Base-by-base conservation (phyloP, 2,329 filamentous ascomycete genomes). In the Hymenoscyphus albidus region DNA sequence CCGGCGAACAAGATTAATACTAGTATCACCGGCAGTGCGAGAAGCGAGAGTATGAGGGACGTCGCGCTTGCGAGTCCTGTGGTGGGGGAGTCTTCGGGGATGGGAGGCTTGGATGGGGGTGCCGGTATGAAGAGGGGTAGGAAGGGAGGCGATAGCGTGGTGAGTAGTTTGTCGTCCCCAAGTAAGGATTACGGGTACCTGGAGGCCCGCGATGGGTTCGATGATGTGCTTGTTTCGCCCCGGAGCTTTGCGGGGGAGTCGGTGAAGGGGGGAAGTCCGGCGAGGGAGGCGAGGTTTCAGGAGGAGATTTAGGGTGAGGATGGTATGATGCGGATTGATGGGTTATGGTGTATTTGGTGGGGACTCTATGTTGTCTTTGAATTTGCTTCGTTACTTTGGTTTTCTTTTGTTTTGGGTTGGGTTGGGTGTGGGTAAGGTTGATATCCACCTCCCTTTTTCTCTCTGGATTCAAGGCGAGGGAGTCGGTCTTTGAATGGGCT, bases 281-380 rank as follows among this genome's bases (percentile, higher is more conserved):
- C 76, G 4, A 77, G 85, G 62, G 83, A 84, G 67, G 86, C 85
- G 48, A 83, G 79, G 69, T 89, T 89, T 69, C 78, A 78, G 58
- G 86, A 89, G 76, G 82, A 83, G 67, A 80, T 88, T 63, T 80
- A 40, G 44, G n/a, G 44, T 10, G 18, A 32, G 22, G 5, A 35
- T 7, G 1, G 59, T 2, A 31, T 16, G 31, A 54, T 16, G 48
- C 9, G 27, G 27, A 27, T 27, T 27, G 27, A 27, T 27, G 27
- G 27, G 3, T 27, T 27, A 27, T 27, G 27, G 2, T 27, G 3
- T 27, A 27, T 27, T 27, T 27, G 27, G 27, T 35, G 5, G 35
- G 35, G 5, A 10, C 2, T 35, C 9, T 35, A 10, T 27, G 27
- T 27, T 27, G 27, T 27, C 27, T 27, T 27, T 27, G 27, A 27